Base-by-base conservation (phyloP, 768 basidiomycete genomes). In the Imleria badia region DNA sequence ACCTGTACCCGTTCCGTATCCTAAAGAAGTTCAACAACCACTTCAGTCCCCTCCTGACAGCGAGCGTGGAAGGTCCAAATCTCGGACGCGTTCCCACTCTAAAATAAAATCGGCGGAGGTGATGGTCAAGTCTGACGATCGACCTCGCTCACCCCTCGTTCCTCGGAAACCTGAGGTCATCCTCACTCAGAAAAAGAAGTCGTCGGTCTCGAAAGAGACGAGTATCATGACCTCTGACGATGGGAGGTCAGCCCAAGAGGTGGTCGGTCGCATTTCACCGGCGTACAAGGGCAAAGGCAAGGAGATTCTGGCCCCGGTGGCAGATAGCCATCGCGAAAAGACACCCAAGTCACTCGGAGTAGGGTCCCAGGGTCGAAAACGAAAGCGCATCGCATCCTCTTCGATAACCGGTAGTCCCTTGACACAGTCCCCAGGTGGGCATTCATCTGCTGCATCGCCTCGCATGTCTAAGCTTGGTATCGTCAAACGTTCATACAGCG, bases 321-420 rank as follows among this genome's bases (percentile, higher is more conserved):
- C 59, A 26, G 56, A 54, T 13, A 19, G 1, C 17, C 20, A 2
- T 42, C 52, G 29, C 38, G 59, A 52, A 36, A 55, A 47, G 55
- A 60, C 48, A 34, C 59, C 49, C 35, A 60, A 59, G 50, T 36
- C 63, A 29, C 47, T 48, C 5, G 57, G 51, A 49, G 34, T 42
- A 34, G 49, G 17, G 19, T 33, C 60, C n/a, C 52, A 46, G 29
- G 53, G 62, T 52, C 50, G 56, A 42, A 60, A 63, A 54, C 64
- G 71, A 66, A 60, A 66, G 55, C 61, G 66, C 13, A 54, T 59
- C 20, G 15, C 45, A 33, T 64, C 67, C 5, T 61, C 66, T n/a
- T 30, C 66, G 10, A 31, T 51, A 26, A 55, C 11, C 12, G 29
- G 29, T n/a, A 33, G 39, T 39, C 45, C 46, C 38, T 52, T 48